Conservation (phyloP, 2,329 filamentous ascomycete genomes). For the Metarhizium brunneum region DNA sequence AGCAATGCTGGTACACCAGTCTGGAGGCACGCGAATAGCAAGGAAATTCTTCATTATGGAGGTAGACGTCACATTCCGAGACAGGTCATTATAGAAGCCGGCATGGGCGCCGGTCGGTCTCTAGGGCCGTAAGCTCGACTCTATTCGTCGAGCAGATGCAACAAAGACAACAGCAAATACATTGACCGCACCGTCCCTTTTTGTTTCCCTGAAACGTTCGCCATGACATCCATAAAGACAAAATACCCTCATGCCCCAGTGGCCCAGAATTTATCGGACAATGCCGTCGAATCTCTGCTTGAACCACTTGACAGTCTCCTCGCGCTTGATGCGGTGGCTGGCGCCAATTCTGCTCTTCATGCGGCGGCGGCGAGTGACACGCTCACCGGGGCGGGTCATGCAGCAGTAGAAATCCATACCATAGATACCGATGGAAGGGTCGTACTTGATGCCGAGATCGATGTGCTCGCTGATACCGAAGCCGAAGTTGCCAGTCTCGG, state of each 20-base stretch:
- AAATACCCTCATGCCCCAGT: slow-evolving; percentile 2
- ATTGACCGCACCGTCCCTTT: slow-evolving; percentile 23
- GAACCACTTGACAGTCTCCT: slow-evolving; percentile 97
- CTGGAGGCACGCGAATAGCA: neutral
- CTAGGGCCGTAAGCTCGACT: slow-evolving; percentile 59
- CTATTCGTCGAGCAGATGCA: slow-evolving; percentile 43
- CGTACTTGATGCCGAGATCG: slow-evolving; percentile 99
- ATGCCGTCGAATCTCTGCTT: slow-evolving; percentile 90
- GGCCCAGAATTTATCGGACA: slow-evolving; percentile 68
- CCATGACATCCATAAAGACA: slow-evolving; percentile 30
- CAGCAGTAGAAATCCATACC: slow-evolving; percentile 99
- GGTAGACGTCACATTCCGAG: slow-evolving; percentile 25
- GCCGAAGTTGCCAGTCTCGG: slow-evolving; percentile 98
- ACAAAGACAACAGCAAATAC: slow-evolving; percentile 35
- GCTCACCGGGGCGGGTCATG: slow-evolving; percentile 99
- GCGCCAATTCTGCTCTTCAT: slow-evolving; percentile 78
- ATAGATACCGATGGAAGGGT: slow-evolving; percentile 96
- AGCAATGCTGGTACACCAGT: neutral
- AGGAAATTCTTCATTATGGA: neutral
- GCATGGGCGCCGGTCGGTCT: slow-evolving; percentile 62
- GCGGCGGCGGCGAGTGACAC: slow-evolving; percentile 90
- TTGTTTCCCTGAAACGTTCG: slow-evolving; percentile 28
- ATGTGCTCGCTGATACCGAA: slow-evolving; percentile 99
- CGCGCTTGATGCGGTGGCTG: slow-evolving; percentile 85
- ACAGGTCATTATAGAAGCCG: slow-evolving; percentile 43